Base-by-base conservation (phyloP, 2,329 filamentous ascomycete species). In the Apiospora pterosperma region DNA sequence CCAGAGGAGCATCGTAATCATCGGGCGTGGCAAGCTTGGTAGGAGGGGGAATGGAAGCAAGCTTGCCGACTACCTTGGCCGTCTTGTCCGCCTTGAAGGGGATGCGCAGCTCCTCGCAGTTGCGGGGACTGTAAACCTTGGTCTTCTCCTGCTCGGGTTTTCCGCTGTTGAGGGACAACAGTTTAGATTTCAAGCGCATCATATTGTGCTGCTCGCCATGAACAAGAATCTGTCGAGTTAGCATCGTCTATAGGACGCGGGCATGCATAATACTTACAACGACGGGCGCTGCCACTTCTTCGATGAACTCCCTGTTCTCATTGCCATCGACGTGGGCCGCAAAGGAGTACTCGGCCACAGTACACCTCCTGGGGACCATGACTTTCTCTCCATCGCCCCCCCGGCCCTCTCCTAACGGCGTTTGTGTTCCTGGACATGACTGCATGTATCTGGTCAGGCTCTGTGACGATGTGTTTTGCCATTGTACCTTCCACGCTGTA, bases 401-500 rank as follows among this genome's bases (percentile, higher is more conserved):
- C 87, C 7, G 88, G 84, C 16, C 85, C 86, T 65, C 89, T 82
- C 34, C 89, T 84, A 48, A 88, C 86, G 2, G 85, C 87, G 0
- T 86, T 88, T 36, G 85, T 84, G 71, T 87, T 88, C 64, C 91
- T 84, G 48, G 90, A 93, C 90, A 97, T 98, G 72, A 98, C 91
- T 0, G 95, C 95, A 66, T 93, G 93, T 65, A 99, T 98, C 72
- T 93, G 90, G 67, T 97, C 94, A 0, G 96, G 96, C 75, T 98
- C 96, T 69, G 95, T 92, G 80, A 98, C 90, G 67, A 99, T 92
- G 72, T 96, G 89, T 77, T 97, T 95, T 4, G 93, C 96, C 95
- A 99, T 98, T 0, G 96, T 99, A 6, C 96, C 96, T 78, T 99
- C 96, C 8, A 99, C 95, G 67, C 93, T 97, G 80, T 99, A 99